Evolutionary conservation across 73 alveolate species (phyloP).

Genomic region (Paraurostyla sp.): DNA sequence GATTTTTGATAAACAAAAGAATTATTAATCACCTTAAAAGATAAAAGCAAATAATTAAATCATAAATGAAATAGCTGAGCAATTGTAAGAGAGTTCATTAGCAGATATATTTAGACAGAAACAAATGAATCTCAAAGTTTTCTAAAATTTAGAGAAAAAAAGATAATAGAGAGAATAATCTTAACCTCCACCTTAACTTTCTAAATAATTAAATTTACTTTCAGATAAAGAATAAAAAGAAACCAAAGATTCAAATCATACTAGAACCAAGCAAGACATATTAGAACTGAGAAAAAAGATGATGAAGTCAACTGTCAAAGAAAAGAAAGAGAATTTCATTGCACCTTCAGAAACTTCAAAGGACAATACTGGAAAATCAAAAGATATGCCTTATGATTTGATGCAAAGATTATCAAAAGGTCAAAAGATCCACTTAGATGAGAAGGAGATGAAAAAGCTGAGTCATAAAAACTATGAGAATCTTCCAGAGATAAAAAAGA

Average conservation of each 20-base stretch:
- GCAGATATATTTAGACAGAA: conserved; percentile 31
- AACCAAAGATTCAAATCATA: background rate
- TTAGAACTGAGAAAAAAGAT: conserved; percentile 50
- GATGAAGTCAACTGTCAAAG: conserved; percentile 58
- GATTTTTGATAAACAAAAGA: conserved; percentile 2
- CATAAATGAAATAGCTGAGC: background rate
- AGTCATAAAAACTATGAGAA: conserved; percentile 83
- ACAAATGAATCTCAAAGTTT: background rate
- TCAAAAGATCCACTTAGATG: conserved; percentile 64
- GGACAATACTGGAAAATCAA: background rate
- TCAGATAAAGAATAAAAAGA: background rate
- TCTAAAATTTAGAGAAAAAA: background rate
- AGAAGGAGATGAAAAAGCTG: conserved; percentile 80
- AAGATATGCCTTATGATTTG: conserved; percentile 14
- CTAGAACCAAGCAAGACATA: conserved; percentile 60
- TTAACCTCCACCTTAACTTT: no score
- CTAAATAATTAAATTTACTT: background rate
- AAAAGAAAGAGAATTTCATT: conserved; percentile 2
- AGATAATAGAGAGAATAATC: background rate
- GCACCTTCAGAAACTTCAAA: background rate
- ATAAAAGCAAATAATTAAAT: background rate
- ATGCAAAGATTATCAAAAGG: conserved; percentile 73
- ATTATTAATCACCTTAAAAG: background rate
- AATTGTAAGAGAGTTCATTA: background rate
- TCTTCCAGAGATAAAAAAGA: conserved; percentile 85